phyloP scores from a whole-genome alignment of 371 early-diverging fungal genomes.

The Mortierella sp. region DNA sequence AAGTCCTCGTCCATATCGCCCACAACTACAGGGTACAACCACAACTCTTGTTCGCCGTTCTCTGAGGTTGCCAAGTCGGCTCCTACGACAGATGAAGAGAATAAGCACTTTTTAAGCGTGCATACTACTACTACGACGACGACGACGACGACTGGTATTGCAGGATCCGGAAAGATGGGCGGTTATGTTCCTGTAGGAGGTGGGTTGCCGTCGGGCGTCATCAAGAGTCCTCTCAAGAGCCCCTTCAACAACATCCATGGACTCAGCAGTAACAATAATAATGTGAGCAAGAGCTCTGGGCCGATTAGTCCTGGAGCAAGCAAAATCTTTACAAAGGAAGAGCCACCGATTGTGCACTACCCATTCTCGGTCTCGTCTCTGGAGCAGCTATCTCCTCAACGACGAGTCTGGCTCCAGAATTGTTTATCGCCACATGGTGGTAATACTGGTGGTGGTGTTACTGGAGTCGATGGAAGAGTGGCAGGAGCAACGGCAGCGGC shows the following conservation, averaged over 20 bases:
- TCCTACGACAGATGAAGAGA: not conserved
- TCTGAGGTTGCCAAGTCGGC: constrained; percentile 19
- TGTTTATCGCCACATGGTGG: not conserved
- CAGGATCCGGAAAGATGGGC: not conserved
- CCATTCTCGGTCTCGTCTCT: constrained; percentile 30
- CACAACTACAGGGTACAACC: not conserved
- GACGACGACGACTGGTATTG: not conserved
- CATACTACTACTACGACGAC: not conserved
- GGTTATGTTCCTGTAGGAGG: not conserved
- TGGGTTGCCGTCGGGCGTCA: not conserved
- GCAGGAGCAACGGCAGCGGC: not conserved
- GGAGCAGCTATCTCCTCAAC: constrained; percentile 39
- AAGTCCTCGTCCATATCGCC: not conserved
- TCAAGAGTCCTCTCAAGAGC: constrained; percentile 11
- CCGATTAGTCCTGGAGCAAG: constrained; percentile 27
- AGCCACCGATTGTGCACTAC: constrained; percentile 31
- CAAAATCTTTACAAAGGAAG: constrained; percentile 28
- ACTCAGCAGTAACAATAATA: not conserved
- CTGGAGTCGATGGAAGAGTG: not conserved
- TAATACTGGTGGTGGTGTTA: not conserved
- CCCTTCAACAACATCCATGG: not conserved
- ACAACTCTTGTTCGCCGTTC: not conserved
- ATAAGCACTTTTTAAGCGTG: constrained; percentile 10
- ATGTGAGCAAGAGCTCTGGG: not conserved
- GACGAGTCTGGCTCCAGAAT: constrained; percentile 36